Conservation (phyloP, 2,329 filamentous ascomycete genomes). For the Colletotrichum neosansevieriae region DNA sequence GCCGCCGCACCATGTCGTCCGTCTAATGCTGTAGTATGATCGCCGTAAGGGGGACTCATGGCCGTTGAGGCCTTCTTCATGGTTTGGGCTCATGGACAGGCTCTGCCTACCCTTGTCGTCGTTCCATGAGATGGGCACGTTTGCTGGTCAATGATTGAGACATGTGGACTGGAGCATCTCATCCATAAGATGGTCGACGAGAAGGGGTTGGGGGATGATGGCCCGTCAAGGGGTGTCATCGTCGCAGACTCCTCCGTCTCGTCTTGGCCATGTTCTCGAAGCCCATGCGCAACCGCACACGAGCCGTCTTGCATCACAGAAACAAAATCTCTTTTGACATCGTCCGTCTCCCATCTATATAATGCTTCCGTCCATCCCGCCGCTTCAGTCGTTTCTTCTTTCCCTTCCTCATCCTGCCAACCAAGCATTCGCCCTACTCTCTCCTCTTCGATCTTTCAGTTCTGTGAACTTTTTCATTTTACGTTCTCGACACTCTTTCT, state of each 20-base stretch:
- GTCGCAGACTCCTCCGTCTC: conserved; percentile 34
- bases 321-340: conserved; percentile 20
- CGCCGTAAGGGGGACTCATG: conserved; percentile 28
- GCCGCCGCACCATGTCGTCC: conserved; percentile 37
- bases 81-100: background rate
- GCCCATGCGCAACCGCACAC: too few species aligned
- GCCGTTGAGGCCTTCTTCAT: conserved; percentile 9
- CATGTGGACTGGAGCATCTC: background rate
- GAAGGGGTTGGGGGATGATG: background rate
- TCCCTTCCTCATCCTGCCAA: conserved; percentile 42
- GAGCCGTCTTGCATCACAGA: background rate
- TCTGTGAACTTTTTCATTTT: conserved; percentile 53
- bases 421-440: conserved; percentile 44
- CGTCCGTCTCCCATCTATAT: conserved; percentile 16
- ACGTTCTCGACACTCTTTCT: conserved; percentile 47
- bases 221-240: conserved; percentile 25
- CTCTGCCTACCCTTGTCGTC: background rate
- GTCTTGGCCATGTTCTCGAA: background rate
- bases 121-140: conserved; percentile 16
- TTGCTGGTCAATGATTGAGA: conserved; percentile 4
- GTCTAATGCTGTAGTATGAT: conserved; percentile 37
- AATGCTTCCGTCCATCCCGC: conserved; percentile 13
- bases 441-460: conserved; percentile 49
- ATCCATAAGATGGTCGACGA: background rate
- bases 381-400: conserved; percentile 19